Percentiles rank a stretch among this genome's conserved stretches.
These are phyloP conservation scores for Exsudoporus floridanus DNA, from an alignment of 1,284 basidiomycete genomes.

Conservation along the genomic window DNA sequence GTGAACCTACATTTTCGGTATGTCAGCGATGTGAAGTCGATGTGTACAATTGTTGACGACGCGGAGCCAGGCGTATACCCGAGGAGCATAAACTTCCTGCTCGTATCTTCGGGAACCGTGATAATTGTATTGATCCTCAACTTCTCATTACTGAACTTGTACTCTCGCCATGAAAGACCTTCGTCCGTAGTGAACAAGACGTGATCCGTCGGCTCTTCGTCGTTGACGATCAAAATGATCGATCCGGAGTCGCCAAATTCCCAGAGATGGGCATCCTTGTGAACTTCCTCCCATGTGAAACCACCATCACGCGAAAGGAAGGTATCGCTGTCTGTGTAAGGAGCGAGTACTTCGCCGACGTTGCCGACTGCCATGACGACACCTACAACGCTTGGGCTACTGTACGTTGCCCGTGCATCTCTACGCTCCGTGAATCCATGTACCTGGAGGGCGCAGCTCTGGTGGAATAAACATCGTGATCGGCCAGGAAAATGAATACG, in stretches of 20 bases:
- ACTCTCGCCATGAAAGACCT: slow-evolving; percentile 85
- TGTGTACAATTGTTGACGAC: slow-evolving; percentile 71
- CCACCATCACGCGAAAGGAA: slow-evolving; percentile 97
- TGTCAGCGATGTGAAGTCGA: slow-evolving; percentile 87
- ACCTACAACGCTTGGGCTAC: slow-evolving; percentile 88
- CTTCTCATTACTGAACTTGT: slow-evolving; percentile 75
- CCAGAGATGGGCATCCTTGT: slow-evolving; percentile 98
- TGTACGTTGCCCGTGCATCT: slow-evolving; percentile 90
- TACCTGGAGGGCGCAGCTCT: slow-evolving; percentile 86
- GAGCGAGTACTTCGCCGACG: slow-evolving; percentile 80
- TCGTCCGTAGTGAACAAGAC: slow-evolving; percentile 89
- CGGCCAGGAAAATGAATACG: not conserved
- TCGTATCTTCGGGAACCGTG: slow-evolving; percentile 89
- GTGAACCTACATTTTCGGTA: slow-evolving; percentile 63
- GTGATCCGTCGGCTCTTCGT: slow-evolving; percentile 89
- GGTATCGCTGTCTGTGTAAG: slow-evolving; percentile 89
- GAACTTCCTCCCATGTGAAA: slow-evolving; percentile 97
- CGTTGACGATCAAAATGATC: slow-evolving; percentile 90
- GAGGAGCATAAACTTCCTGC: slow-evolving; percentile 86
- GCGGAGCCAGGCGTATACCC: slow-evolving; percentile 58
- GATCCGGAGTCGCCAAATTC: slow-evolving; percentile 98
- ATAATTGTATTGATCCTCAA: slow-evolving; percentile 79
- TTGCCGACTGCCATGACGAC: slow-evolving; percentile 98
- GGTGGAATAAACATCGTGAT: slow-evolving; percentile 3
- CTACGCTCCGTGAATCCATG: slow-evolving; percentile 95